A percentile compares a stretch with the other conserved stretches of the same genome.
Conservation (phyloP, 1,284 basidiomycete genomes). For the Mrakiaceae sp. region DNA sequence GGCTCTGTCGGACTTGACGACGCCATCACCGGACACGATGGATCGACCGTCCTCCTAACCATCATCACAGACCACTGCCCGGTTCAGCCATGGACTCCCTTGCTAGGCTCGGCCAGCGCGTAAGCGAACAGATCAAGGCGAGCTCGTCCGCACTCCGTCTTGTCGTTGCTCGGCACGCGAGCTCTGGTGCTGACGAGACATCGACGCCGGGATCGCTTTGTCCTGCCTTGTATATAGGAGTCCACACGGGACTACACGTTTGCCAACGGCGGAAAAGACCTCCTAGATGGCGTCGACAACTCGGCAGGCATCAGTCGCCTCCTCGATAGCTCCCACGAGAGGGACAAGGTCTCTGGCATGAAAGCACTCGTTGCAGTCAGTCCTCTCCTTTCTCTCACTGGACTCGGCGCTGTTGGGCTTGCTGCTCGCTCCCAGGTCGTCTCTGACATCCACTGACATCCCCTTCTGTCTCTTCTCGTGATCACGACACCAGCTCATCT, state of each 20-base stretch:
- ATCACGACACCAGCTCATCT: slow-evolving; percentile 55
- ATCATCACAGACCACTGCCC: too few relatives aligned
- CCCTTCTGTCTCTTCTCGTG: not conserved
- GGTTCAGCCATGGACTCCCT: slow-evolving; percentile 17
- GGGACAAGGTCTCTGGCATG: slow-evolving; percentile 85
- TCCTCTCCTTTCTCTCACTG: slow-evolving; percentile 20
- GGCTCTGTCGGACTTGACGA: too few relatives aligned
- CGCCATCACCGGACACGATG: too few relatives aligned
- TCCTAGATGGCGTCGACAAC: slow-evolving; percentile 35
- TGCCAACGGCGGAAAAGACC: slow-evolving; percentile 13
- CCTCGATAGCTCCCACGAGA: slow-evolving; percentile 71
- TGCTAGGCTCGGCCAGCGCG: slow-evolving; percentile 33
- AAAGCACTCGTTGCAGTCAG: slow-evolving; percentile 80
- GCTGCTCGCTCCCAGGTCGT: slow-evolving; percentile 1
- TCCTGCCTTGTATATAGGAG: slow-evolving; percentile 22
- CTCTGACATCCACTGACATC: slow-evolving; percentile 11
- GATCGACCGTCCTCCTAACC: too few relatives aligned
- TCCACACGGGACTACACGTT: slow-evolving; percentile 35
- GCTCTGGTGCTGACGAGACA: not conserved
- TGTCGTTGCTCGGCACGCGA: not conserved
- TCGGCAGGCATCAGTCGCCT: slow-evolving; percentile 53
- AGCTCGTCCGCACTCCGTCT: not conserved
- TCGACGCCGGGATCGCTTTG: not conserved
- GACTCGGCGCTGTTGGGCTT: slow-evolving; percentile 12
- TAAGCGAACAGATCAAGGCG: slow-evolving; percentile 36